Evolutionary conservation across 257 asterid genomes (phyloP), one percentile per base, ranked within the genome.

Genomic region (Nicotiana sylvestris): DNA sequence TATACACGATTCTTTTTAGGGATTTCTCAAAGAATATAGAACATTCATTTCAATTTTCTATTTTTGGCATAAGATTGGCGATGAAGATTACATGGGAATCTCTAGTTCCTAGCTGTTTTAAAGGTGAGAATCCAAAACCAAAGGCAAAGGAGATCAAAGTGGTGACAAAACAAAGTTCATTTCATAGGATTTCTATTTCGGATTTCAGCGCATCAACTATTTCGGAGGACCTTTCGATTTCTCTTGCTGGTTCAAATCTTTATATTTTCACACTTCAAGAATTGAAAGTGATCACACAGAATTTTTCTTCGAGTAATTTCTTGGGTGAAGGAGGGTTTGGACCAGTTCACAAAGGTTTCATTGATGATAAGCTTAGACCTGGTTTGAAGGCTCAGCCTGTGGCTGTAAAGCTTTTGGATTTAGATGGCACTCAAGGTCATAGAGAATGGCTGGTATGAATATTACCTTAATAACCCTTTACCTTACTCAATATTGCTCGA

Each of bases 241-340:
- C 99, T 0, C 82, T 96, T 0, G 97, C 92, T 1, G 98, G 95
- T 9, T 91, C 98, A 1, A 90, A 96, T 83, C 87, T 93, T 43
- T 87, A 92, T 81, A 77, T 78, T 0, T 96, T 96, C 77, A 94
- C 93, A 1, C 94, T 96, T n/a, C 96, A 93, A 62, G 99, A 96
- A 82, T 84, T 96, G 51, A 94, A 92, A 81, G 92, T 93, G 37
- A 93, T 94, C 4, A 94, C 99, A 0, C 98, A 94, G 83, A 87
- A 62, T 74, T 96, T 92, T 85, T 93, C 99, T 6, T 82, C 91
- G 0, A 91, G 93, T 83, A 96, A 94, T 43, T 96, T 96, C 30
- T 93, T 96, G 1, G 99, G 99, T 0, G 95, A 93, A 62, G 99
- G 99, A 29, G 99, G 99, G 33, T 96, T 96, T 87, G 99, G 99